Conservation (phyloP, 352 stramenopile species). For the Aphanomyces euteiches region DNA sequence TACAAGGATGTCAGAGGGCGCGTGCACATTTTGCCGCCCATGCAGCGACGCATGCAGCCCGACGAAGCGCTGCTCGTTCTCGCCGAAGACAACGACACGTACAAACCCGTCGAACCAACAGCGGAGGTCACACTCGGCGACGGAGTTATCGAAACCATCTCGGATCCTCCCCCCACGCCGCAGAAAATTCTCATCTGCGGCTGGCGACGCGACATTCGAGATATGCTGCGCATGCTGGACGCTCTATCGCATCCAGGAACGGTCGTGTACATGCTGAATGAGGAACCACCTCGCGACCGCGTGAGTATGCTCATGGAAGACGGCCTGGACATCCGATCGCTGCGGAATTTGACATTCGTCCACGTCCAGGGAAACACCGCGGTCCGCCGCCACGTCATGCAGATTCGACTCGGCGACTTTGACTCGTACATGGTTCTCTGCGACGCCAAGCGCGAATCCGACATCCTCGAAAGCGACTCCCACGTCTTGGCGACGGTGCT, state of each 20-base stretch:
- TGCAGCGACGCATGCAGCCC: slow-evolving; percentile 35
- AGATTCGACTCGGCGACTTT: slow-evolving; percentile 59
- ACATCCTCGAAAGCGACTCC: slow-evolving; percentile 86
- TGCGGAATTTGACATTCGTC: slow-evolving; percentile 55
- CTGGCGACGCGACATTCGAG: slow-evolving; percentile 85
- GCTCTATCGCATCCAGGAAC: slow-evolving; percentile 53
- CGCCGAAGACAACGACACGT: slow-evolving; percentile 85
- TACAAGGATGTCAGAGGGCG: slow-evolving; percentile 50
- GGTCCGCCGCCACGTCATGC: slow-evolving; percentile 65
- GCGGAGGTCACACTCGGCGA: neutral
- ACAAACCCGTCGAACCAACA: slow-evolving; percentile 50
- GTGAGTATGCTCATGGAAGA: slow-evolving; percentile 60
- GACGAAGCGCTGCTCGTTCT: slow-evolving; percentile 79
- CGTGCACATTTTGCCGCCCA: slow-evolving; percentile 55
- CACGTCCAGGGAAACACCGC: slow-evolving; percentile 80
- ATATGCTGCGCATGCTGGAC: slow-evolving; percentile 85
- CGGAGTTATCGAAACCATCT: neutral
- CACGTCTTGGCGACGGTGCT: slow-evolving; percentile 80
- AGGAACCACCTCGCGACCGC: slow-evolving; percentile 59
- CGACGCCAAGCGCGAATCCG: slow-evolving; percentile 57
- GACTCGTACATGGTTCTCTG: slow-evolving; percentile 83
- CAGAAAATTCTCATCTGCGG: slow-evolving; percentile 85
- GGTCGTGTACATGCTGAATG: slow-evolving; percentile 80
- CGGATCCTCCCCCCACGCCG: slow-evolving; percentile 35
- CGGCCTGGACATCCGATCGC: slow-evolving; percentile 44